phyloP scores from a whole-genome alignment of 2,329 filamentous ascomycete species.

The Penicillium hesseltinei region DNA sequence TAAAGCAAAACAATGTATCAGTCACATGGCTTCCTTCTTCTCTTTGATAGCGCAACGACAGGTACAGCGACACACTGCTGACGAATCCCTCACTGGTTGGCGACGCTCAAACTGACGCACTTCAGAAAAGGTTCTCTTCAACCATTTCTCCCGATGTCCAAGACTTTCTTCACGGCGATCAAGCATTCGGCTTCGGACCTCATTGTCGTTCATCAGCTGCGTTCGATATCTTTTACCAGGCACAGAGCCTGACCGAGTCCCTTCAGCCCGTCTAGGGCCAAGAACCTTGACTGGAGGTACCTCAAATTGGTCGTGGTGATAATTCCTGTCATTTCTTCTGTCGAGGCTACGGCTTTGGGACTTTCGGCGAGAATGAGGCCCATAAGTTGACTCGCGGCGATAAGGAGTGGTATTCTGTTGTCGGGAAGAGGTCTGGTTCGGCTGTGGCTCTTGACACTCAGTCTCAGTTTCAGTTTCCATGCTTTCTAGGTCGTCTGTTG shows the following conservation, averaged over 20 bases:
- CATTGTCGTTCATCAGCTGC: slow-evolving; percentile 19
- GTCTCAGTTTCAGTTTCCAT: slow-evolving; percentile 21
- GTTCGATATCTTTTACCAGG: slow-evolving; percentile 12
- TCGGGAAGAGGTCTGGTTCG: slow-evolving; percentile 20
- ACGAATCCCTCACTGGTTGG: slow-evolving; percentile 16
- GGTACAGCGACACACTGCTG: slow-evolving; percentile 10
- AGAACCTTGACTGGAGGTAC: not conserved
- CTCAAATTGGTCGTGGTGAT: slow-evolving; percentile 6
- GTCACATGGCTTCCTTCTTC: not conserved
- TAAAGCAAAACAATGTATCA: not conserved
- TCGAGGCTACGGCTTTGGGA: slow-evolving; percentile 8
- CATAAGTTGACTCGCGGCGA: slow-evolving; percentile 3
- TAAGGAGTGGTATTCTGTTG: slow-evolving; percentile 21
- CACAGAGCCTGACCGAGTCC: not conserved
- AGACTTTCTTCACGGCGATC: slow-evolving; percentile 28
- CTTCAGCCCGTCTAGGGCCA: not conserved
- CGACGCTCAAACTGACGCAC: slow-evolving; percentile 9
- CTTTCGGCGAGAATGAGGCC: slow-evolving; percentile 2
- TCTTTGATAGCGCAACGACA: slow-evolving; percentile 10
- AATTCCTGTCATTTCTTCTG: slow-evolving; percentile 7
- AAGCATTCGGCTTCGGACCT: slow-evolving; percentile 30
- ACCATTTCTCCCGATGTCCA: slow-evolving; percentile 25
- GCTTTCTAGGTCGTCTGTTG: slow-evolving; percentile 27
- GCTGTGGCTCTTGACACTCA: slow-evolving; percentile 16
- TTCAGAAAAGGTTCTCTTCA: slow-evolving; percentile 20